phyloP scores from a whole-genome alignment of 139 green algal genomes.

The Haematococcus sp. region DNA sequence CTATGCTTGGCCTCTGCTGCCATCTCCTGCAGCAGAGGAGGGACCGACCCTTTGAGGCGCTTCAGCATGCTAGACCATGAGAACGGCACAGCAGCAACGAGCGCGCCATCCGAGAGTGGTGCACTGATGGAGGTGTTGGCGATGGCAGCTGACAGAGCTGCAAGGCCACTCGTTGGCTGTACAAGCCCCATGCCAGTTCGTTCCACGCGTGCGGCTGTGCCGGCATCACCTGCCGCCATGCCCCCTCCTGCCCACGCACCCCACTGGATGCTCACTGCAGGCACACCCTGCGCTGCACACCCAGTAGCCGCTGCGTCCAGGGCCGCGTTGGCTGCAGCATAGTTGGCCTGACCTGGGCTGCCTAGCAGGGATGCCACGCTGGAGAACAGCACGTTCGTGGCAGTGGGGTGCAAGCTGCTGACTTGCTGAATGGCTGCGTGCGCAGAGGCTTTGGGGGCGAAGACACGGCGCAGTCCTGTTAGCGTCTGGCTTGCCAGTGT shows the following conservation, averaged over 20 bases:
- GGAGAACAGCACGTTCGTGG: constrained; percentile 60
- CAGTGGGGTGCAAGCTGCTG: not conserved
- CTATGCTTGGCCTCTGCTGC: not conserved
- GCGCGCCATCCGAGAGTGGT: not conserved
- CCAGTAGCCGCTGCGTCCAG: constrained; percentile 40
- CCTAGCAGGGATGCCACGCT: constrained; percentile 68
- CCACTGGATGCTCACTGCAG: constrained; percentile 75
- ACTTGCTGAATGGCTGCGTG: constrained; percentile 7
- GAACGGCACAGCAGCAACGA: constrained; percentile 44
- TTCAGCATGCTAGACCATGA: constrained; percentile 41
- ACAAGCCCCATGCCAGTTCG: constrained; percentile 73
- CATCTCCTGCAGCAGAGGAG: not conserved
- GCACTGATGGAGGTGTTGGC: not conserved
- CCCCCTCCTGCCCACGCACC: constrained; percentile 81
- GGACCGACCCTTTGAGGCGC: constrained; percentile 10
- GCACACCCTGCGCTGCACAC: constrained; percentile 42
- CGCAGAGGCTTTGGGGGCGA: constrained; percentile 36
- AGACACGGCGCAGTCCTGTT: constrained; percentile 36
- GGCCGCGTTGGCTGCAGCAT: constrained; percentile 62
- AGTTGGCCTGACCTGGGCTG: constrained; percentile 67
- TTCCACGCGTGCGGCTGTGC: constrained; percentile 59
- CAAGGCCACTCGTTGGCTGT: constrained; percentile 32
- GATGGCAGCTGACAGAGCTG: constrained; percentile 11
- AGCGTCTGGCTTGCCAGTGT: constrained; percentile 60
- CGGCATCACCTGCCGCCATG: constrained; percentile 71